A percentile compares a stretch with the other conserved stretches of the same genome.
Conservation (phyloP, 2,329 filamentous ascomycete species). For the Pezicula neosporulosa region DNA sequence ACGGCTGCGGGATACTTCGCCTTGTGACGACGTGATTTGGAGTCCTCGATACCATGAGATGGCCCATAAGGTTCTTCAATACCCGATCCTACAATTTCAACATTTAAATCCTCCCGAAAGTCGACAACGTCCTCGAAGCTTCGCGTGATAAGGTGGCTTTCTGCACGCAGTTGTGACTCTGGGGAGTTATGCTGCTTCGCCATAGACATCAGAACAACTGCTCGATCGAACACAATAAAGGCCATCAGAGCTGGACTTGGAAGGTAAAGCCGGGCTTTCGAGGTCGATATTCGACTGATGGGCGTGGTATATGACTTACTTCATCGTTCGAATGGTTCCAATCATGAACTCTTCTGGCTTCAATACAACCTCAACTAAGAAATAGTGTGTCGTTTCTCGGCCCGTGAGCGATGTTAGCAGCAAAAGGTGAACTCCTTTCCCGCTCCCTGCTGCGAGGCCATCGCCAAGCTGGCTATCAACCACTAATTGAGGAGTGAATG, state of each 20-base stretch:
- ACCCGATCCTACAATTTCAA: constrained; percentile 62
- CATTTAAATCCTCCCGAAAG: constrained; percentile 62
- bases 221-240: constrained; percentile 76
- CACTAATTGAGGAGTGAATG: constrained; percentile 57
- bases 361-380: constrained; percentile 69
- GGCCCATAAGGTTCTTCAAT: constrained; percentile 52
- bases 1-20: constrained; percentile 61
- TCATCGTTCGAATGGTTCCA: constrained; percentile 65
- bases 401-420: constrained; percentile 56
- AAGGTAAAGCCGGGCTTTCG: constrained; percentile 68
- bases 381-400: constrained; percentile 58
- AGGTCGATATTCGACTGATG: constrained; percentile 30
- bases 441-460: constrained; percentile 39
- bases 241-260: constrained; percentile 77
- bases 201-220: constrained; percentile 75
- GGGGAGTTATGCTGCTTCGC: constrained; percentile 64
- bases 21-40: constrained; percentile 47
- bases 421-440: constrained; percentile 53
- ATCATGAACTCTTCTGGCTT: constrained; percentile 51
- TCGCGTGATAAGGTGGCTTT: constrained; percentile 58
- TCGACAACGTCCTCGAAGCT: constrained; percentile 86
- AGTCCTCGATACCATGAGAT: constrained; percentile 39
- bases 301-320: constrained; percentile 60
- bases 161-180: constrained; percentile 70
- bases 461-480: constrained; percentile 49